Base-by-base conservation (phyloP, 2,329 filamentous ascomycete species). In the Samsoniella hepiali region DNA sequence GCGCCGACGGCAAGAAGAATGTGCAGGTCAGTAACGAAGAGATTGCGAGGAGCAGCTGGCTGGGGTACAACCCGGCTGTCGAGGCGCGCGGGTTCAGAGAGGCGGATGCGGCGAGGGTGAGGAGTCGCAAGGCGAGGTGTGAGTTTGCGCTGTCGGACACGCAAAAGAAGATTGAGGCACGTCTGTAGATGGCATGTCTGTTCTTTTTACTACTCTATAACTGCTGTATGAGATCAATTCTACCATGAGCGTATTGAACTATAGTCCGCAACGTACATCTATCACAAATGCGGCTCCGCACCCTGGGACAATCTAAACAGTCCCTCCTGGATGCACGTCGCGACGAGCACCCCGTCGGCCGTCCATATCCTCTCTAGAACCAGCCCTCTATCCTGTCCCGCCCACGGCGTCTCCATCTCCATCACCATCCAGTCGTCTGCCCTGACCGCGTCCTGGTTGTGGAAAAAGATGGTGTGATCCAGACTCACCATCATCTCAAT, bases 1-100 rank as follows among this genome's bases (percentile, higher is more conserved):
- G 70, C 3, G 68, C 66, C 0, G 70, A 71, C 50, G 67, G 65
- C 6, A 22, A 17, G 34, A 44, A 42, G 27, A 61, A 61, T 22
- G n/a, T 11, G 2, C 42, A 31, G n/a, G 31, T 61, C 9, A 56
- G 42, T 34, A 8, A 53, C n/a, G 57, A 60, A 0, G 50, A 64
- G 34, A 31, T 64, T 42, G 63, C 53, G 2, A 42, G 42, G 32
- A 6, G 5, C 10, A 60, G 50, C 36, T 55, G 57, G 51, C 40
- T 64, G 10, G 57, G 58, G 13, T 64, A 64, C 17, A 64, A 64
- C 15, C 50, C 63, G 22, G 63, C 63, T 1, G 58, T 61, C 4
- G 56, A 64, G 50, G 63, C 63, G n/a, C 60, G 60, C 8, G 60
- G 51, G 0, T 63, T 63, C 17, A 40, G 40, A n/a, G 60, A 63